Base-by-base conservation (phyloP, 1,284 basidiomycete species). In the Pascua guehoae region DNA sequence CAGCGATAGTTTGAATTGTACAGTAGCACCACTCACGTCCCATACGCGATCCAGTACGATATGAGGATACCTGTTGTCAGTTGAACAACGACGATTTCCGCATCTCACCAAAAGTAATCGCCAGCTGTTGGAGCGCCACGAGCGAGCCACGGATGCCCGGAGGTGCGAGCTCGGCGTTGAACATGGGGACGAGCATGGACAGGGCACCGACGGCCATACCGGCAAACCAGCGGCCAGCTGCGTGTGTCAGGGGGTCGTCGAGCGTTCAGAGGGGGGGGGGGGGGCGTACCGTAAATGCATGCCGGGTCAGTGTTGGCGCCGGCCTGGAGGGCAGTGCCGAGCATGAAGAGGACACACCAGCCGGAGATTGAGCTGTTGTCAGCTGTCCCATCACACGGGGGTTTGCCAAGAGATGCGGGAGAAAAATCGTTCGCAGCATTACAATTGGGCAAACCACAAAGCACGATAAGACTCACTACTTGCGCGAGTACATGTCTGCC, bases 61-160 rank as follows among this genome's bases (percentile, higher is more conserved):
- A 62, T 18, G 16, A 73, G 55, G 48, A 72, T 73, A 61, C 70
- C 69, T 69, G 58, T 63, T 12, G 18, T 9, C 16, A 17, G 15
- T 12, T 40, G 32, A 15, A 11, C n/a, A 18, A 8, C 8, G 18
- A 8, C 43, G 17, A 12, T 80, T 87, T 36, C 24, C 24, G 24
- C n/a, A n/a, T 32, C 24, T 32, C 7, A 32, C 86, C 85, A 64
- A 87, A 87, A 1, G 87, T 87, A 69, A 90, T 90, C 5, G 86
- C 85, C 12, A 90, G 79, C 68, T 91, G 89, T 70, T 91, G 88
- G 12, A 91, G 81, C 4, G 87, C 87, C 45, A 91, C 88, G 41
- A 91, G 79, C 66, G 86, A 86, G 9, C 89, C 89, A 63, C 89
- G 84, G 18, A 91, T 87, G 75, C 90, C 88, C 2, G 88, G 87